Evolutionary conservation across 768 basidiomycete genomes (phyloP).

Genomic region (Mrakia gelida): DNA sequence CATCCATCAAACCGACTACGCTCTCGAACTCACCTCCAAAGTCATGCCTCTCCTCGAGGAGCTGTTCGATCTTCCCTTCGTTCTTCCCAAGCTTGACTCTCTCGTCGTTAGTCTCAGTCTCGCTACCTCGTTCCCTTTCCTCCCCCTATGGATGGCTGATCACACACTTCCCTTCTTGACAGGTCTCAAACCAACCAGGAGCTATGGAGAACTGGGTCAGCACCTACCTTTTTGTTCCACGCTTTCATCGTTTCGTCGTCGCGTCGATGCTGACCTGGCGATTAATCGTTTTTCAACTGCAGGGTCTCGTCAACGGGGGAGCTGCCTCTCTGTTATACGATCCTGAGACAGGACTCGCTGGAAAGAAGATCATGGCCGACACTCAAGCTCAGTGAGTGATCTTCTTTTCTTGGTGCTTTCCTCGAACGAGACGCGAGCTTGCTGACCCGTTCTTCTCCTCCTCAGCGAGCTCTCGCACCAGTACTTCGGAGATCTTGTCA

Average conservation of each 20-base stretch:
- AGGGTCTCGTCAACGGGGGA: conserved; percentile 81
- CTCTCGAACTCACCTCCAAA: conserved; percentile 67
- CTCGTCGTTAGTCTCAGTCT: conserved; percentile 58
- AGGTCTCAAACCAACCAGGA: conserved; percentile 73
- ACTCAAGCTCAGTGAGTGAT: not conserved
- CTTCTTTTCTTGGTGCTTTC: not conserved
- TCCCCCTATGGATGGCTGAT: not conserved
- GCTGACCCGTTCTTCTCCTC: conserved; percentile 61
- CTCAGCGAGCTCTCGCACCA: conserved; percentile 69
- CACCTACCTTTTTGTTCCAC: no score
- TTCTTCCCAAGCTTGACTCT: conserved; percentile 90
- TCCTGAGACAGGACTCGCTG: conserved; percentile 62
- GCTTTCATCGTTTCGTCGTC: not conserved
- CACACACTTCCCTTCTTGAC: no score
- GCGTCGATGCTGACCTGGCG: not conserved
- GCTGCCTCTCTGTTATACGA: conserved; percentile 76
- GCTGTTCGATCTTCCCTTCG: conserved; percentile 85
- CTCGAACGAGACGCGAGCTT: not conserved
- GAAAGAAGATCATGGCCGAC: conserved; percentile 67
- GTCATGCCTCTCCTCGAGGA: conserved; percentile 83
- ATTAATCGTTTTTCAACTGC: not conserved
- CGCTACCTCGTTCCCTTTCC: not conserved
- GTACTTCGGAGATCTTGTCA: conserved; percentile 69
- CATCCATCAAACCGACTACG: conserved; percentile 76
- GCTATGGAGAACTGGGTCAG: conserved; percentile 48